phyloP scores from a whole-genome alignment of 768 basidiomycete species.

The Boletus reticuloceps region DNA sequence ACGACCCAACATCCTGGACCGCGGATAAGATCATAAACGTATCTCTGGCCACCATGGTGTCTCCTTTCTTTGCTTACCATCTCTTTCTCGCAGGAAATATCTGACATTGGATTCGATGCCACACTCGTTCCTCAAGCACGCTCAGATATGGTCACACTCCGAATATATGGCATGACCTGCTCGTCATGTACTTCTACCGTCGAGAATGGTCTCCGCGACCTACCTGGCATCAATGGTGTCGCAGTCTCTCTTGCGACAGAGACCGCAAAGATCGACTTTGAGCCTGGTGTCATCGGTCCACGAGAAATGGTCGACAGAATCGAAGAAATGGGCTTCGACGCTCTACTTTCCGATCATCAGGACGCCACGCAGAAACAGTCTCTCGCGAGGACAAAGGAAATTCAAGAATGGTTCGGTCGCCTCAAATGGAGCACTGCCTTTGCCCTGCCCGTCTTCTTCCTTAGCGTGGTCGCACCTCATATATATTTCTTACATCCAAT shows the following conservation, averaged over 20 bases:
- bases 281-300: constrained; percentile 66
- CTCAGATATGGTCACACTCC: constrained; percentile 68
- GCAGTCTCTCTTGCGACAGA: constrained; percentile 76
- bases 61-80: constrained; percentile 1
- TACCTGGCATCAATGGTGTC: constrained; percentile 74
- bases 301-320: constrained; percentile 88
- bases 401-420: constrained; percentile 82
- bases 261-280: constrained; percentile 73
- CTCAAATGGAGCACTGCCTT: constrained; percentile 74
- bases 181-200: constrained; percentile 77
- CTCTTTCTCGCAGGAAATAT: constrained; percentile 67
- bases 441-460: constrained; percentile 91
- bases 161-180: constrained; percentile 91
- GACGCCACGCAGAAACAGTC: constrained; percentile 84
- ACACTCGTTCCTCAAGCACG: constrained; percentile 64
- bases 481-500: constrained; percentile 59
- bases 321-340: constrained; percentile 89
- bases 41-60: background rate
- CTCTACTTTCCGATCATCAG: constrained; percentile 75
- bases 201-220: constrained; percentile 60
- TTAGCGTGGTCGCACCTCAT: constrained; percentile 80
- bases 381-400: constrained; percentile 85
- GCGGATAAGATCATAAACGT: constrained; percentile 76
- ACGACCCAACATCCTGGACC: constrained; percentile 79
- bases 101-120: constrained; percentile 91